phyloP scores from a whole-genome alignment of 129 eudicot species.

The Lonicera japonica region DNA sequence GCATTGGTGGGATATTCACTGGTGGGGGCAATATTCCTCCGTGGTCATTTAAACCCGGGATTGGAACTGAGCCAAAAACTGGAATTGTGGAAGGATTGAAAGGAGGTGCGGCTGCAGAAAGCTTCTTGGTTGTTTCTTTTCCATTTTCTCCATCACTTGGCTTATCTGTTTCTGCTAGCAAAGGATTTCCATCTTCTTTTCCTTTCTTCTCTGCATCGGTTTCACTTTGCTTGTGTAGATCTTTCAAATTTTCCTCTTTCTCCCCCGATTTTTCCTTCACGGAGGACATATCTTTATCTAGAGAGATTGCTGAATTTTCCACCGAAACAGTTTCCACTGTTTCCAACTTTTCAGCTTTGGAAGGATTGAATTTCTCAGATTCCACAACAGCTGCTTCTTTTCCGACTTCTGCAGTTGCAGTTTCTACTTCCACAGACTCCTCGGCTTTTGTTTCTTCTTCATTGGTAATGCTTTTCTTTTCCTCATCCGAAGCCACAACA shows the following conservation, averaged over 20 bases:
- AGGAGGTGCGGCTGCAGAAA: slow-evolving; percentile 96
- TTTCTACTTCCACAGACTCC: not conserved
- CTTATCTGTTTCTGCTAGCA: slow-evolving; percentile 29
- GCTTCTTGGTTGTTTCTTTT: slow-evolving; percentile 68
- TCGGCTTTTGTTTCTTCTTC: slow-evolving; percentile 14
- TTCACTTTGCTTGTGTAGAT: slow-evolving; percentile 1
- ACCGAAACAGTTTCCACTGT: too few species aligned
- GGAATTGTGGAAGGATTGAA: slow-evolving; percentile 69
- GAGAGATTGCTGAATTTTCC: too few species aligned
- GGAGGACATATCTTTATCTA: slow-evolving; percentile 24
- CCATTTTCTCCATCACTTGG: slow-evolving; percentile 38
- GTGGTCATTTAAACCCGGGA: slow-evolving; percentile 58
- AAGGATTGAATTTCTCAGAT: slow-evolving; percentile 17
- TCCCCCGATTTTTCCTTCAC: slow-evolving; percentile 18
- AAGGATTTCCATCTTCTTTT: slow-evolving; percentile 9
- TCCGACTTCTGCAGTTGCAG: slow-evolving; percentile 12
- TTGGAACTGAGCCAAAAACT: slow-evolving; percentile 60
- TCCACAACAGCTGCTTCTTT: slow-evolving; percentile 8
- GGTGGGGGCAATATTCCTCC: slow-evolving; percentile 89
- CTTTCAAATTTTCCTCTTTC: slow-evolving; percentile 16
- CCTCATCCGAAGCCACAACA: slow-evolving; percentile 26
- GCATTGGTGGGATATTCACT: slow-evolving; percentile 60
- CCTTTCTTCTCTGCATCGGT: slow-evolving; percentile 28
- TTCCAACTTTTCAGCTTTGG: slow-evolving; percentile 12
- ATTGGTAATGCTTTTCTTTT: slow-evolving; percentile 8